Evolutionary conservation across 2,329 filamentous ascomycete genomes (phyloP).

Genomic region (Alternaria novae-zelandiae): DNA sequence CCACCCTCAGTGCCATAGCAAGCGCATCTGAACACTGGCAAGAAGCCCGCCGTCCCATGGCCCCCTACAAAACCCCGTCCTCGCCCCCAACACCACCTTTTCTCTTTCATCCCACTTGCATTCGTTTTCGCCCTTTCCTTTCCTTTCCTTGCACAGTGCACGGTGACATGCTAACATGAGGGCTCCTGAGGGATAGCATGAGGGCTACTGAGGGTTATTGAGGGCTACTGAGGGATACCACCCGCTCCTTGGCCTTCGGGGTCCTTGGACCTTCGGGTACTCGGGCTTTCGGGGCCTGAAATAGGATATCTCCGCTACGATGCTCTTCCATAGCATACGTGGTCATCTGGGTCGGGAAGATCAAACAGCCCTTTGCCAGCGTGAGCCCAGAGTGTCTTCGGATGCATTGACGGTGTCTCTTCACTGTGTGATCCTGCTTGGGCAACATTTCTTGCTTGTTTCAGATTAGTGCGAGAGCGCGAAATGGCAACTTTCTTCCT

Average conservation of each 20-base stretch:
- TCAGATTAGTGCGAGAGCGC: background rate
- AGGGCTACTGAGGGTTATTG: too few relatives aligned
- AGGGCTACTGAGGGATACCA: background rate
- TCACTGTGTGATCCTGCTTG: background rate
- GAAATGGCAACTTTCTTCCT: background rate
- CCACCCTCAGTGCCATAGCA: background rate
- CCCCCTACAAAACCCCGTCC: background rate
- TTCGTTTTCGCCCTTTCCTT: background rate
- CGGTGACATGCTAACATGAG: background rate
- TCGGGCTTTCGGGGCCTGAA: too few relatives aligned
- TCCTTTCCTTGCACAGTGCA: background rate
- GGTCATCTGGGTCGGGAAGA: background rate
- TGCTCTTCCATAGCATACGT: background rate
- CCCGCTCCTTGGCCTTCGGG: too few relatives aligned
- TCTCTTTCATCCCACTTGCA: background rate
- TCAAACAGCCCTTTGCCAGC: background rate
- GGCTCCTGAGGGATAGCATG: background rate
- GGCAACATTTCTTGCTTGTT: background rate
- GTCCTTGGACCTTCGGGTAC: too few relatives aligned
- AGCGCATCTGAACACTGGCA: background rate
- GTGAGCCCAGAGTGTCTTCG: background rate
- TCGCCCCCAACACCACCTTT: background rate
- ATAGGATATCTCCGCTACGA: too few relatives aligned
- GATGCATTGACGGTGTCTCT: background rate
- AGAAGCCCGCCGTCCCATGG: background rate